These are phyloP conservation scores for Terfezia claveryi DNA, from an alignment of 495 filamentous ascomycete genomes.

Conservation along the genomic window DNA sequence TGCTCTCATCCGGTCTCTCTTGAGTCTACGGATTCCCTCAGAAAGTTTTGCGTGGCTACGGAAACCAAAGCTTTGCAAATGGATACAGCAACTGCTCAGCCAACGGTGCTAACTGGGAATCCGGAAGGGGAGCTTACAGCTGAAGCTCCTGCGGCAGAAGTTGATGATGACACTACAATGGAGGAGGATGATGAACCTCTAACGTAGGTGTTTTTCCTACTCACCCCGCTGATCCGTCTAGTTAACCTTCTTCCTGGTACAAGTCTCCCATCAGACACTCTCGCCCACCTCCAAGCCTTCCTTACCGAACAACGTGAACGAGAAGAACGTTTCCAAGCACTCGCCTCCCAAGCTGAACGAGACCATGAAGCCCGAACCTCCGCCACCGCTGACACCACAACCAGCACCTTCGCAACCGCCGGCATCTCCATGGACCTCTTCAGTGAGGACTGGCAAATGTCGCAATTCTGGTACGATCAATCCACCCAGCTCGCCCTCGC, in stretches of 20 bases:
- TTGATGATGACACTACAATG: too few relatives aligned
- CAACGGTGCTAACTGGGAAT: too few relatives aligned
- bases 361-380: constrained; percentile 16
- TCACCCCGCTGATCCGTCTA: too few relatives aligned
- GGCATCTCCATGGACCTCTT: constrained; percentile 48
- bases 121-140: too few relatives aligned
- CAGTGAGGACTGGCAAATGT: constrained; percentile 59
- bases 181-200: too few relatives aligned
- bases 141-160: too few relatives aligned
- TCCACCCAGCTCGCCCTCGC: constrained; percentile 42
- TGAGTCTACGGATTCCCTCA: too few relatives aligned
- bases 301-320: constrained; percentile 42
- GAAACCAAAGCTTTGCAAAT: too few relatives aligned
- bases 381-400: not conserved
- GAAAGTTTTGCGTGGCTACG: too few relatives aligned
- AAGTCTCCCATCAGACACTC: constrained; percentile 35
- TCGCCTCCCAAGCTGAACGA: constrained; percentile 33
- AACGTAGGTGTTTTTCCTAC: too few relatives aligned
- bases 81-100: too few relatives aligned
- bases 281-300: constrained; percentile 44
- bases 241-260: not conserved
- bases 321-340: constrained; percentile 37
- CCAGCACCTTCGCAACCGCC: not conserved
- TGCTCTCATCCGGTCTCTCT: too few relatives aligned
- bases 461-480: constrained; percentile 48